Base-by-base conservation (phyloP, 768 basidiomycete species). In the Russula griseocarnosa region DNA sequence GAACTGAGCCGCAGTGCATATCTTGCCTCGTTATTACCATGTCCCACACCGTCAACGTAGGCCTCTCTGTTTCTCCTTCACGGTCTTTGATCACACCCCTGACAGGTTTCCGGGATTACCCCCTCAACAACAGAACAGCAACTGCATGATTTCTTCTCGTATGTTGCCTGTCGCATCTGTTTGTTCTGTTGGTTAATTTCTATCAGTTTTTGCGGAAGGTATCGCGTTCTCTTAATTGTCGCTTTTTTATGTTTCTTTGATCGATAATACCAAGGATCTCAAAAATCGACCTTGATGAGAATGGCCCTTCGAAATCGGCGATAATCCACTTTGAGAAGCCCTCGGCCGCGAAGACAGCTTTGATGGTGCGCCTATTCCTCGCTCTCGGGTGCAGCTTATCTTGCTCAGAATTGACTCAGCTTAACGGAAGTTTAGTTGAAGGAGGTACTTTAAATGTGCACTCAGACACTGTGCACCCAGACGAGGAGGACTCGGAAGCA, bases 131-230 rank as follows among this genome's bases (percentile, higher is more conserved):
- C 83, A 26, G 77, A 90, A 71, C 72, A 78, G 22, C 83, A 89
- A 63, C 80, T 98, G 60, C 76, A 83, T 67, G 87, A 94, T 66
- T 93, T 90, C 76, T 92, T 94, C 79, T 81, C 85, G 90, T 90
- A 78, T 51, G 84, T 74, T 49, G 13, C 60, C 20, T 46, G 26
- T 55, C 38, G n/a, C 38, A 30, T 58, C 60, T 9, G 61, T 44
- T 24, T 57, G 11, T 44, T 28, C 55, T 42, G 5, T n/a, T 61
- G 52, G 10, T 36, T 14, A 4, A 32, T 44, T 46, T 22, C 47
- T 44, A 6, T 3, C 65, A 91, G 90, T 3, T 97, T 96, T 77
- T 97, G 94, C 72, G 94, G 94, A 78, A 88, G 84, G 87, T 87
- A 71, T 71, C 83, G 71, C 5, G 32, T 18, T 24, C 14, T 46